Evolutionary conservation across 768 basidiomycete species (phyloP).

Genomic region (Pleurotus ostreatus): DNA sequence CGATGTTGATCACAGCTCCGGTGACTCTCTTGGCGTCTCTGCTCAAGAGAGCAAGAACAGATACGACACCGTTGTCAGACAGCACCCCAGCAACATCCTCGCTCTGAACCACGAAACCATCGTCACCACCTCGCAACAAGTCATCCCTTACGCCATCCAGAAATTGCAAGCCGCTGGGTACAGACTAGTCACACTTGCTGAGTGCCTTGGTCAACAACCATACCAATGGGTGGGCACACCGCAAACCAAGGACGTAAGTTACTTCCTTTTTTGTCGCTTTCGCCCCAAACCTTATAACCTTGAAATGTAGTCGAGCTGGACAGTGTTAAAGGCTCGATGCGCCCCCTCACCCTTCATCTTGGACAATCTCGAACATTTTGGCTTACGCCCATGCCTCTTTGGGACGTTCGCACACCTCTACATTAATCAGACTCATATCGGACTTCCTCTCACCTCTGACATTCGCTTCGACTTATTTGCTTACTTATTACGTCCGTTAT

Average conservation of each 20-base stretch:
- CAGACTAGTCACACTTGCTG: conserved; percentile 36
- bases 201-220: conserved; percentile 34
- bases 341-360: no score
- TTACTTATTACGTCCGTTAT: no score
- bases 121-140: conserved; percentile 17
- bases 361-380: no score
- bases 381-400: no score
- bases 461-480: no score
- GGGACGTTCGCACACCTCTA: no score
- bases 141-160: conserved; percentile 35
- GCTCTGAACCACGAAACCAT: conserved; percentile 37
- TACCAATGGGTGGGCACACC: conserved; percentile 32
- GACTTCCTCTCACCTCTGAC: no score
- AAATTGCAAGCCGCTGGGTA: conserved; percentile 36
- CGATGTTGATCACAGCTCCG: conserved; percentile 22
- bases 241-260: conserved; percentile 1
- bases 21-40: conserved; percentile 30
- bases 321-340: neutral
- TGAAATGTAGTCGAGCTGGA: neutral
- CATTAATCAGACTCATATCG: no score
- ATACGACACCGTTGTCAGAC: conserved; percentile 22
- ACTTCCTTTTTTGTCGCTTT: neutral
- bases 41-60: conserved; percentile 22
- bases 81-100: conserved; percentile 30
- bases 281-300: no score